These are phyloP conservation scores for Chytriomyces hyalinus DNA, from an alignment of 192 early-diverging fungal species.

Conservation along the genomic window DNA sequence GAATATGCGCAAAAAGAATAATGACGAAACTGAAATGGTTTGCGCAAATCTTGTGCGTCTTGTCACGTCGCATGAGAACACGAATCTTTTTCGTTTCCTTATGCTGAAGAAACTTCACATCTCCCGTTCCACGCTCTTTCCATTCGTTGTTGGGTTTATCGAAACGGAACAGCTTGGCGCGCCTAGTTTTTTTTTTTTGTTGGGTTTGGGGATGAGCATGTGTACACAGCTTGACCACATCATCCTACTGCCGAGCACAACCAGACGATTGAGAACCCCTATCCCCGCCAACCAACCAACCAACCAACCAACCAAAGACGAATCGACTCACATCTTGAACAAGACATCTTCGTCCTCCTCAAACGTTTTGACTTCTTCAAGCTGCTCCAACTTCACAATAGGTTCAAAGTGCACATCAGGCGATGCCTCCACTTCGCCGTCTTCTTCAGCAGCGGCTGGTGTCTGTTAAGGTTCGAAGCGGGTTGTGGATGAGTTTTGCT, in stretches of 20 bases:
- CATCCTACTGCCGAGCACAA: not conserved
- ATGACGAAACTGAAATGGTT: slow-evolving; percentile 82
- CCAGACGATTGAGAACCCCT: not conserved
- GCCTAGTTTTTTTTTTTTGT: slow-evolving; percentile 59
- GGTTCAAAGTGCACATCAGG: slow-evolving; percentile 96
- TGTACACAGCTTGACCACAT: not conserved
- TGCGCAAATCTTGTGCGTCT: slow-evolving; percentile 98
- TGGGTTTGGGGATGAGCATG: slow-evolving; percentile 1
- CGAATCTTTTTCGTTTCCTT: slow-evolving; percentile 88
- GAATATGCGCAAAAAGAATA: not conserved
- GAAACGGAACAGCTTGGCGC: slow-evolving; percentile 97
- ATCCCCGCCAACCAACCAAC: no score
- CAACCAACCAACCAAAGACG: not conserved
- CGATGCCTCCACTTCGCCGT: slow-evolving; percentile 81
- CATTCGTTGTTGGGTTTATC: slow-evolving; percentile 90
- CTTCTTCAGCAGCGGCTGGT: slow-evolving; percentile 36
- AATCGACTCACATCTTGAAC: slow-evolving; percentile 81
- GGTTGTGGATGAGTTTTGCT: not conserved
- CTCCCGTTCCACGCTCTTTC: slow-evolving; percentile 99
- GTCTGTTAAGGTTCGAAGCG: not conserved
- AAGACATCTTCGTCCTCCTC: slow-evolving; percentile 94
- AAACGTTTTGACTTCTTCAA: slow-evolving; percentile 87
- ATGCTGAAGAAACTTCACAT: slow-evolving; percentile 95
- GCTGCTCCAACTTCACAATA: slow-evolving; percentile 88
- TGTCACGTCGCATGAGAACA: slow-evolving; percentile 98